Evolutionary conservation across 345 rosid genomes (phyloP).

Genomic region (Brassica juncea): DNA sequence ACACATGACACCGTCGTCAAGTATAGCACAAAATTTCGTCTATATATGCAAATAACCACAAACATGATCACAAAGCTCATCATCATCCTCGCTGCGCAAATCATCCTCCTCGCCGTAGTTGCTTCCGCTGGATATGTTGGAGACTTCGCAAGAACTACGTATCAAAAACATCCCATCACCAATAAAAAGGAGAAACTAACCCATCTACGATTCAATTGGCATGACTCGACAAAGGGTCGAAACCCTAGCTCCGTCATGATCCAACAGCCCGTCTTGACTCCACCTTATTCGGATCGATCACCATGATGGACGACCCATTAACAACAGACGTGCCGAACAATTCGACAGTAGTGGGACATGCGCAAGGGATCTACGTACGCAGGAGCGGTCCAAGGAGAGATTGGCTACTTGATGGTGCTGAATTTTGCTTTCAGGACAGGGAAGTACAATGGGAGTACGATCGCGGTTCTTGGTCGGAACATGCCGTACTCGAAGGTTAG

Average conservation of each 20-base stretch:
- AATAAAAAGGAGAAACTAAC: conserved; percentile 37
- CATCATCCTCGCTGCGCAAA: not conserved
- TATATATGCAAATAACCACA: not conserved
- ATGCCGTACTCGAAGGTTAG: conserved; percentile 35
- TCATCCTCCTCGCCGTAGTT: not conserved
- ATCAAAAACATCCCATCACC: not conserved
- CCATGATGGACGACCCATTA: conserved; percentile 42
- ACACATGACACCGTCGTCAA: not conserved
- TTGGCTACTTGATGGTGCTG: conserved; percentile 42
- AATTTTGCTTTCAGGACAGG: conserved; percentile 44
- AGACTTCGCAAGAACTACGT: conserved; percentile 4
- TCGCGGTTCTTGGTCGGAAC: conserved; percentile 49
- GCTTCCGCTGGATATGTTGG: not conserved
- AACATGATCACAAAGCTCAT: not conserved
- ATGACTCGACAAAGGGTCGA: conserved; percentile 42
- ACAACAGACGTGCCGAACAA: conserved; percentile 16
- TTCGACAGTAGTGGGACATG: conserved; percentile 37
- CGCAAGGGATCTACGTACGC: conserved; percentile 50
- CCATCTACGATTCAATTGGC: conserved; percentile 48
- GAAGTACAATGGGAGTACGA: conserved; percentile 45
- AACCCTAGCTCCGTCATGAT: conserved; percentile 34
- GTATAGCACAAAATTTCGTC: not conserved
- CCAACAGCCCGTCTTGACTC: conserved; percentile 7
- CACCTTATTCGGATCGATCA: conserved; percentile 13
- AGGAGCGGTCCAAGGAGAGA: conserved; percentile 35